Evolutionary conservation across 495 filamentous ascomycete species (phyloP).

Genomic region (Penicillium diatomitis): DNA sequence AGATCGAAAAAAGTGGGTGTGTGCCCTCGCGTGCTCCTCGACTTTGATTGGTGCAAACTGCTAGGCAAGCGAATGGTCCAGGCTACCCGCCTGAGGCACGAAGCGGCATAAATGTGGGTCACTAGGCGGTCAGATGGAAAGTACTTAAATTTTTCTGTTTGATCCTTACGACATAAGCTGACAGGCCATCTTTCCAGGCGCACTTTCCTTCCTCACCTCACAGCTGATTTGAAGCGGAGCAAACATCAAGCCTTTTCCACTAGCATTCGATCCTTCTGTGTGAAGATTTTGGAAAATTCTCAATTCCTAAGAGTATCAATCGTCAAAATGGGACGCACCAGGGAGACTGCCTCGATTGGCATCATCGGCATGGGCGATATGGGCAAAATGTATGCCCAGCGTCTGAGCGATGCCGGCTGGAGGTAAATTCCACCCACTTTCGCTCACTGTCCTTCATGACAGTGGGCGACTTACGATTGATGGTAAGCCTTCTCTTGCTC

Average conservation of each 20-base stretch:
- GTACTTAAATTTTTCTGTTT: constrained; percentile 32
- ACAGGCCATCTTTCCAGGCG: too few relatives aligned
- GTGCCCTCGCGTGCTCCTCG: constrained; percentile 30
- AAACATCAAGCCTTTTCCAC: not conserved
- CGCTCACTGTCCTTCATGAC: constrained; percentile 4
- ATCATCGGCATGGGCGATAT: constrained; percentile 99
- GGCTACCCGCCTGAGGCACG: constrained; percentile 5
- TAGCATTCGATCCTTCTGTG: not conserved
- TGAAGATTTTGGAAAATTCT: too few relatives aligned
- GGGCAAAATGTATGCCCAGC: constrained; percentile 96
- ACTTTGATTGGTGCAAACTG: constrained; percentile 22
- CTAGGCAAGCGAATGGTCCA: constrained; percentile 31
- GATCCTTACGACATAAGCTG: too few relatives aligned
- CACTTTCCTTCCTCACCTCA: too few relatives aligned
- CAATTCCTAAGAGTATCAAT: not conserved
- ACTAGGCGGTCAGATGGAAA: constrained; percentile 19
- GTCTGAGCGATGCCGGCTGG: constrained; percentile 85
- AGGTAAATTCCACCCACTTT: constrained; percentile 51
- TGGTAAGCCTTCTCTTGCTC: constrained; percentile 23
- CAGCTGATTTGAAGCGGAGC: not conserved
- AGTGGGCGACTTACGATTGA: constrained; percentile 3
- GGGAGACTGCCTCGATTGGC: constrained; percentile 65
- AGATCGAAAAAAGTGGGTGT: constrained; percentile 33
- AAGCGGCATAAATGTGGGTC: constrained; percentile 23
- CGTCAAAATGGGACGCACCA: constrained; percentile 33